phyloP scores from a whole-genome alignment of 257 asterid species.

The Solanum ahanhuiri region DNA sequence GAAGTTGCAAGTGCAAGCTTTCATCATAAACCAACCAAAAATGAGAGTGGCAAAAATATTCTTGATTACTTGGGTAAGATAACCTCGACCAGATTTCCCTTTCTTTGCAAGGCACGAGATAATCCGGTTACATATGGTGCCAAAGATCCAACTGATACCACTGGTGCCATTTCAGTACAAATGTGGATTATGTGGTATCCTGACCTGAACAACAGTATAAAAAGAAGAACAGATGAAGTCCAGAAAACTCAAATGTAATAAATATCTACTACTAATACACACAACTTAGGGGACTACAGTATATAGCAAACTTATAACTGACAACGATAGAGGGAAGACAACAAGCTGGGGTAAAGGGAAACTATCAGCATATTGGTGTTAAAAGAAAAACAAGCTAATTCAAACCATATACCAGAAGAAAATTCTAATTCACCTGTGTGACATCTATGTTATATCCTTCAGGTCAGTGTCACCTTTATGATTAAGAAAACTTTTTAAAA shows the following conservation, averaged over 20 bases:
- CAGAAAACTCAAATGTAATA: neutral
- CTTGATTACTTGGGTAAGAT: constrained; percentile 75
- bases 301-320: neutral
- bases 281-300: neutral
- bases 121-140: constrained; percentile 62
- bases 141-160: constrained; percentile 63
- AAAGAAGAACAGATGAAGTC: neutral
- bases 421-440: neutral
- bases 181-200: constrained; percentile 67
- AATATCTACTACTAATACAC: neutral
- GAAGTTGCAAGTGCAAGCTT: neutral
- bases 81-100: constrained; percentile 82
- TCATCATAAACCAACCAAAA: neutral
- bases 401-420: neutral
- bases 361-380: neutral
- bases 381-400: neutral
- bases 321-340: neutral
- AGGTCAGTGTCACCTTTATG: neutral
- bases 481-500: neutral
- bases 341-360: neutral
- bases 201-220: constrained; percentile 32
- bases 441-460: neutral
- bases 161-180: constrained; percentile 85
- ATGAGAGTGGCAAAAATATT: constrained; percentile 2
- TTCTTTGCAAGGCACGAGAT: constrained; percentile 63